Evolutionary conservation across 2,329 filamentous ascomycete species (phyloP).

Genomic region (Pochonia chlamydosporia): DNA sequence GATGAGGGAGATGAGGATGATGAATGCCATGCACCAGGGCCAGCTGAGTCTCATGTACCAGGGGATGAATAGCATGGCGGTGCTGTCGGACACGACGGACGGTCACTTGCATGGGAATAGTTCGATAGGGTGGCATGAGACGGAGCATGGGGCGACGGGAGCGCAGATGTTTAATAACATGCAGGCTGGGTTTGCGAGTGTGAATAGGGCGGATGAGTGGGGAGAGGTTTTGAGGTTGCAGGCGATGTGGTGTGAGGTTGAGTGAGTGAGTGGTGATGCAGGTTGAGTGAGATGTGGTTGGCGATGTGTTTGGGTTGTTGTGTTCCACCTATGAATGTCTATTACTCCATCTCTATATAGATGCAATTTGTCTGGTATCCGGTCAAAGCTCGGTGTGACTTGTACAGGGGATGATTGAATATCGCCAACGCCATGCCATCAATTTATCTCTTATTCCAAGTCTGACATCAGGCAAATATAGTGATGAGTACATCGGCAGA

Average conservation of each 20-base stretch:
- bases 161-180: slow-evolving; percentile 27
- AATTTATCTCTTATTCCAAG: too few species aligned
- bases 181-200: slow-evolving; percentile 22
- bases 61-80: slow-evolving; percentile 22
- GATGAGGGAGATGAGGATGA: slow-evolving; percentile 24
- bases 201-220: slow-evolving; percentile 19
- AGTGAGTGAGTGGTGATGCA: slow-evolving; percentile 12
- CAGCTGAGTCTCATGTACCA: slow-evolving; percentile 26
- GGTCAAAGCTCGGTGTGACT: too few species aligned
- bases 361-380: too few species aligned
- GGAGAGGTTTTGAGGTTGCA: slow-evolving; percentile 20
- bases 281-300: not conserved
- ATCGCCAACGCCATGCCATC: too few species aligned
- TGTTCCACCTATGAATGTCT: too few species aligned
- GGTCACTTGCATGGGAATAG: slow-evolving; percentile 27
- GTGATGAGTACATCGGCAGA: too few species aligned
- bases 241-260: slow-evolving; percentile 25
- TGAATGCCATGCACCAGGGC: slow-evolving; percentile 28
- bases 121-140: slow-evolving; percentile 28
- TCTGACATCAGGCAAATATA: too few species aligned
- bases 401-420: too few species aligned
- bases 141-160: slow-evolving; percentile 25
- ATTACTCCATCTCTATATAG: too few species aligned
- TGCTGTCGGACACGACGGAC: slow-evolving; percentile 21
- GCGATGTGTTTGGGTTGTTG: too few species aligned